Conservation (phyloP, 176 grass and related monocot genomes). For the Bothriochloa decipiens region DNA sequence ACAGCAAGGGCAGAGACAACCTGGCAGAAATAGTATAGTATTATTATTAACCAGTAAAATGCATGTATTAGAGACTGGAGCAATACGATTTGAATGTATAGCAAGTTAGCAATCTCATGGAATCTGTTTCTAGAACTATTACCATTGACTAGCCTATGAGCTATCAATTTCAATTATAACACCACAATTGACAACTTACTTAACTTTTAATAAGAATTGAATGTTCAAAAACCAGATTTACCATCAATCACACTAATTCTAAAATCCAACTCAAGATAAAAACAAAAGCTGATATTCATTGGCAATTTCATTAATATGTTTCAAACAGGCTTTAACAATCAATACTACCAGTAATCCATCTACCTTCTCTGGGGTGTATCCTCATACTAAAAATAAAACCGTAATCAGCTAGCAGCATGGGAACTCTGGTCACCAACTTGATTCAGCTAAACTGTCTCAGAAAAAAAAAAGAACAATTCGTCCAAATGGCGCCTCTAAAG, state of each 20-base stretch:
- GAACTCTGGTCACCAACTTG: neutral
- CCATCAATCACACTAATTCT: neutral
- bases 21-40: slow-evolving; percentile 42
- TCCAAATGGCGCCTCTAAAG: neutral
- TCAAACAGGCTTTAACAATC: neutral
- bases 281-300: neutral
- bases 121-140: neutral
- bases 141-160: neutral
- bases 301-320: neutral
- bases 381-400: slow-evolving; percentile 2
- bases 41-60: slow-evolving; percentile 36
- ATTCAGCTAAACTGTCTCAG: slow-evolving; percentile 5
- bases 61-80: slow-evolving; percentile 3
- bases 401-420: neutral
- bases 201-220: slow-evolving; percentile 1
- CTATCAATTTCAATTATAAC: neutral
- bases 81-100: neutral
- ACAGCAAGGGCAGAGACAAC: slow-evolving; percentile 94
- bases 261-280: neutral
- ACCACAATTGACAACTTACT: neutral
- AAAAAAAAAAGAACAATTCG: neutral
- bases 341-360: neutral
- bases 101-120: neutral
- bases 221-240: neutral
- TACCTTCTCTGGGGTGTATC: neutral